Conservation (phyloP, 495 filamentous ascomycete genomes). For the Amorphotheca resinae region DNA sequence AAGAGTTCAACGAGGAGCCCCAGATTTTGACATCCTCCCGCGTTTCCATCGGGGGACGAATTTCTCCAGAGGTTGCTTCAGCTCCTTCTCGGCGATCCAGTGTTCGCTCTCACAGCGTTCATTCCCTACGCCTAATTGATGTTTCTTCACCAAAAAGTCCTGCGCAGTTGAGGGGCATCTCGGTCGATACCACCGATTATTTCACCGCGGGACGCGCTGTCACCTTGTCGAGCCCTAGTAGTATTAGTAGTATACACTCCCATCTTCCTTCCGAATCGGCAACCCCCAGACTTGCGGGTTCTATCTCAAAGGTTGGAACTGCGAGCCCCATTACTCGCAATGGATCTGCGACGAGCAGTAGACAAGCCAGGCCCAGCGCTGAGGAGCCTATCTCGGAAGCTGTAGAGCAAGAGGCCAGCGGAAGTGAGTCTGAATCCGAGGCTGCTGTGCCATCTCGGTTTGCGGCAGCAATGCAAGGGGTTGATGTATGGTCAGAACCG, state of each 20-base stretch:
- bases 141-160: constrained; percentile 37
- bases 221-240: constrained; percentile 22
- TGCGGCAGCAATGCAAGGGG: constrained; percentile 16
- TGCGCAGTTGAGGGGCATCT: constrained; percentile 29
- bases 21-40: constrained; percentile 42
- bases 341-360: constrained; percentile 14
- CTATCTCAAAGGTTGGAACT: constrained; percentile 9
- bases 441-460: constrained; percentile 12
- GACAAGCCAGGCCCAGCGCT: constrained; percentile 16
- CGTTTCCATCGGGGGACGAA: constrained; percentile 36
- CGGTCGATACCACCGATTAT: constrained; percentile 28
- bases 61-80: constrained; percentile 14
- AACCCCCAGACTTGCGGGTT: constrained; percentile 13
- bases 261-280: constrained; percentile 33
- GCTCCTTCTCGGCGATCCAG: constrained; percentile 12
- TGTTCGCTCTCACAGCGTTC: constrained; percentile 35
- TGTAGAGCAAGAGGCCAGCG: constrained; percentile 19
- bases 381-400: constrained; percentile 26
- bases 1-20: constrained; percentile 37
- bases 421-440: constrained; percentile 4
- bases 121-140: constrained; percentile 41
- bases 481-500: constrained; percentile 13
- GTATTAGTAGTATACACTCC: constrained; percentile 16
- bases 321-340: constrained; percentile 11
- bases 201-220: constrained; percentile 20